Evolutionary conservation across 75 land plant species (phyloP).

Genomic region (Picea glauca): DNA sequence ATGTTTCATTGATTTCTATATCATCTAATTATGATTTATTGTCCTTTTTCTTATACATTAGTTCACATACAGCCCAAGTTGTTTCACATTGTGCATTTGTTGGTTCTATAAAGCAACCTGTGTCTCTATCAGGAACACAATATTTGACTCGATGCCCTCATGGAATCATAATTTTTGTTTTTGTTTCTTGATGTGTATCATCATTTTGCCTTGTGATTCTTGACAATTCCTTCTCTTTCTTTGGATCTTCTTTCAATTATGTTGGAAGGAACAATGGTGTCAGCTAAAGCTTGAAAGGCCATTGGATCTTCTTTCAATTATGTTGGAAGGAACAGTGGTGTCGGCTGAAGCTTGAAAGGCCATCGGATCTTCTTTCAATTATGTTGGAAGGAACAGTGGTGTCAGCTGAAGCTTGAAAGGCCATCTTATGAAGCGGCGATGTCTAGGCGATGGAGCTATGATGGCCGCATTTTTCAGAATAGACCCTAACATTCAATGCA

Average conservation of each 20-base stretch:
- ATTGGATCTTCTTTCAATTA: too few species aligned
- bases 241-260: not conserved
- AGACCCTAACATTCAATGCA: too few species aligned
- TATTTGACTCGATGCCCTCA: not conserved
- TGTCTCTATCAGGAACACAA: slow-evolving; percentile 1
- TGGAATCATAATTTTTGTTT: not conserved
- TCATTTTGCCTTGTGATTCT: not conserved
- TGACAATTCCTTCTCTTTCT: not conserved
- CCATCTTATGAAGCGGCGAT: too few species aligned
- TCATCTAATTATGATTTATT: not conserved
- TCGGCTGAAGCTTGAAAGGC: too few species aligned
- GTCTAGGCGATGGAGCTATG: too few species aligned
- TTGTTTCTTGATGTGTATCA: not conserved
- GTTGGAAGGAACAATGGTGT: too few species aligned
- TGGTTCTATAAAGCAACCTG: not conserved
- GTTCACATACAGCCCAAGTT: not conserved
- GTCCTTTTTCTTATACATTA: not conserved
- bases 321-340: too few species aligned
- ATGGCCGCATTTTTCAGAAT: too few species aligned
- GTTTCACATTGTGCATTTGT: not conserved
- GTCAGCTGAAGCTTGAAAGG: too few species aligned
- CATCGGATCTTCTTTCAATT: too few species aligned
- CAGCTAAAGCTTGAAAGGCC: too few species aligned
- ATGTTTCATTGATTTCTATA: not conserved
- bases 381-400: too few species aligned